These are phyloP conservation scores for Candida caryicola DNA, from an alignment of 805 yeast species.

Conservation along the genomic window DNA sequence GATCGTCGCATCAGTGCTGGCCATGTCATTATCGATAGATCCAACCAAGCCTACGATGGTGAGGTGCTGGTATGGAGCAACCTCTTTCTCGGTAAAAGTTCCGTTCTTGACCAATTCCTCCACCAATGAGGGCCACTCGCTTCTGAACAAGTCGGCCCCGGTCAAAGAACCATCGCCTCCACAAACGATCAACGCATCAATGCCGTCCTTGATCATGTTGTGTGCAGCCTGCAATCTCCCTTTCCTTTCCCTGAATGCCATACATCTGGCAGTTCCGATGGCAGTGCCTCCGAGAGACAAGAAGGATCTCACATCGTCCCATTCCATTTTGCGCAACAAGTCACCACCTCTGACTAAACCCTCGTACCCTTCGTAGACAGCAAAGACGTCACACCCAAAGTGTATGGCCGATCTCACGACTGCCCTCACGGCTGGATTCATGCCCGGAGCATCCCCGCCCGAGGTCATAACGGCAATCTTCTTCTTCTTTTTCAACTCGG, in stretches of 20 bases:
- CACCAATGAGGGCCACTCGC: slow-evolving; percentile 74
- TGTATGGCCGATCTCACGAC: slow-evolving; percentile 67
- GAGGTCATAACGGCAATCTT: slow-evolving; percentile 76
- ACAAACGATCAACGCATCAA: slow-evolving; percentile 75
- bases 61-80: slow-evolving; percentile 49
- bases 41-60: slow-evolving; percentile 77
- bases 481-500: slow-evolving; percentile 25
- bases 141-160: slow-evolving; percentile 74
- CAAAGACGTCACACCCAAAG: slow-evolving; percentile 64
- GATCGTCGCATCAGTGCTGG: slow-evolving; percentile 79
- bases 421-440: slow-evolving; percentile 75
- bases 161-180: slow-evolving; percentile 85
- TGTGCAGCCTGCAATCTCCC: slow-evolving; percentile 65
- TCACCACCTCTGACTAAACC: slow-evolving; percentile 70
- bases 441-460: slow-evolving; percentile 82
- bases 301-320: slow-evolving; percentile 76
- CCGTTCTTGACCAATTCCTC: slow-evolving; percentile 50
- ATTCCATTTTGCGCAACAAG: slow-evolving; percentile 51
- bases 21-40: slow-evolving; percentile 82
- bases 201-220: slow-evolving; percentile 66
- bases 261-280: slow-evolving; percentile 76
- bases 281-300: slow-evolving; percentile 70
- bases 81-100: slow-evolving; percentile 46
- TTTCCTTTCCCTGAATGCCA: slow-evolving; percentile 60
- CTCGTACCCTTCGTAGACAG: slow-evolving; percentile 70